A percentile compares a stretch with the other conserved stretches of the same genome.
These are phyloP conservation scores for Pseudoperonospora humuli DNA, from an alignment of 352 stramenopile species.

Conservation along the genomic window DNA sequence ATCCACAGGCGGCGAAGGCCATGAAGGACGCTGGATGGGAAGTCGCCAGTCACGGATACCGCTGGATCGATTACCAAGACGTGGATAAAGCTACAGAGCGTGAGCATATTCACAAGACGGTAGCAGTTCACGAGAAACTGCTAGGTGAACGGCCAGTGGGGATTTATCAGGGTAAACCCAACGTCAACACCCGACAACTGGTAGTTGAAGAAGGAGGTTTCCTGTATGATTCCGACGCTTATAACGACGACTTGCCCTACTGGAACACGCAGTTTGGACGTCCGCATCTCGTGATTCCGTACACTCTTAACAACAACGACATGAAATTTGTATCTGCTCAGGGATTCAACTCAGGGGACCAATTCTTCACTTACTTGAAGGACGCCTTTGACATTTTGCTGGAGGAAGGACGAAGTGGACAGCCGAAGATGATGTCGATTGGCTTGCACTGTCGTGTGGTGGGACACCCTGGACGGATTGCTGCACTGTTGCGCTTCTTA, in stretches of 20 bases:
- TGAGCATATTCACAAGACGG: constrained; percentile 89
- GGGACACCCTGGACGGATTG: constrained; percentile 82
- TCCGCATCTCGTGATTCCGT: constrained; percentile 93
- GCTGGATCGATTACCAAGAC: constrained; percentile 95
- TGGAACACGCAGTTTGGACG: constrained; percentile 86
- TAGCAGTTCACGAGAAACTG: constrained; percentile 88
- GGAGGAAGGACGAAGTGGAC: constrained; percentile 80
- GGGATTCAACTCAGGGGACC: constrained; percentile 88
- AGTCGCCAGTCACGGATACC: constrained; percentile 90
- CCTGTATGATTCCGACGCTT: constrained; percentile 93
- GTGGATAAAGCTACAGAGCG: constrained; percentile 87
- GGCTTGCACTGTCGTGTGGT: constrained; percentile 91
- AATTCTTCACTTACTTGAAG: constrained; percentile 93
- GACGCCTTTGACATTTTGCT: constrained; percentile 83
- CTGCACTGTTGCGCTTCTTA: constrained; percentile 88
- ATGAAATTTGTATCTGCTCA: constrained; percentile 92
- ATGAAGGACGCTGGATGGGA: constrained; percentile 93
- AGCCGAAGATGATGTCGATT: constrained; percentile 94
- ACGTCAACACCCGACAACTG: constrained; percentile 85
- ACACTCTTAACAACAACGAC: constrained; percentile 94
- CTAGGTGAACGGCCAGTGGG: constrained; percentile 86
- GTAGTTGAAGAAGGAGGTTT: constrained; percentile 92
- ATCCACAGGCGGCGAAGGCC: constrained; percentile 79
- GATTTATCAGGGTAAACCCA: constrained; percentile 96
- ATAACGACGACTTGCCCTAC: constrained; percentile 94